Evolutionary conservation across 164 flowering plant genomes (phyloP), one percentile per base, ranked within the genome.

Genomic region (Houttuynia cordata): DNA sequence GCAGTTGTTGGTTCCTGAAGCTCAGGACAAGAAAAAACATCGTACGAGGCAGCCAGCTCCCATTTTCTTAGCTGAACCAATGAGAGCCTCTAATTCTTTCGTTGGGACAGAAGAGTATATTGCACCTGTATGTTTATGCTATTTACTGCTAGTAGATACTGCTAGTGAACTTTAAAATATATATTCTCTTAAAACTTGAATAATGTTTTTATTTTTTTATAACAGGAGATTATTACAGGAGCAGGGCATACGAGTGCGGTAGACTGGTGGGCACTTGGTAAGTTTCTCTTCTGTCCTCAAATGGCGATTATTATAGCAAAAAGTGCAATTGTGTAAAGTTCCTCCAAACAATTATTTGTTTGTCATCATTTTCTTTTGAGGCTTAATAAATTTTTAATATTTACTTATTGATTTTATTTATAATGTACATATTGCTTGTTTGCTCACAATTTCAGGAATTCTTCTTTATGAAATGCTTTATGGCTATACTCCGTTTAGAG

Each of bases 181-280:
- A 15, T 13, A 1, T 54, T 23, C 14, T 10, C 18, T 19, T 19
- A 52, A 4, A 19, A 52, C 10, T 2, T 52, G 8, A 52, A 19
- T 10, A 8, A 1, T 23, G n/a, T n/a, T n/a, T n/a, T n/a, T n/a
- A n/a, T n/a, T 12, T 13, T 24, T 54, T 21, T 19, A 19, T 1
- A 52, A 20, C 42, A 92, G 98, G 98, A 93, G 80, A 93, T 93
- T 62, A 83, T 93, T 24, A 75, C 83, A 56, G 98, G 98, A 49
- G 87, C 90, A 42, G 98, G 98, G 51, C 98, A 93, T 76, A 83
- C 90, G 40, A 93, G 98, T 76, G 98, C 96, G 61, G 97, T 92
- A 70, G 98, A 92, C 66, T 89, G 98, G 98, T 93, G 98, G 98
- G 98, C 97, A 68, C 86, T 93, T 47, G 98, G 98, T 92, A 83